Base-by-base conservation (phyloP, 805 yeast genomes). In the Sugiyamaella floridensis region DNA sequence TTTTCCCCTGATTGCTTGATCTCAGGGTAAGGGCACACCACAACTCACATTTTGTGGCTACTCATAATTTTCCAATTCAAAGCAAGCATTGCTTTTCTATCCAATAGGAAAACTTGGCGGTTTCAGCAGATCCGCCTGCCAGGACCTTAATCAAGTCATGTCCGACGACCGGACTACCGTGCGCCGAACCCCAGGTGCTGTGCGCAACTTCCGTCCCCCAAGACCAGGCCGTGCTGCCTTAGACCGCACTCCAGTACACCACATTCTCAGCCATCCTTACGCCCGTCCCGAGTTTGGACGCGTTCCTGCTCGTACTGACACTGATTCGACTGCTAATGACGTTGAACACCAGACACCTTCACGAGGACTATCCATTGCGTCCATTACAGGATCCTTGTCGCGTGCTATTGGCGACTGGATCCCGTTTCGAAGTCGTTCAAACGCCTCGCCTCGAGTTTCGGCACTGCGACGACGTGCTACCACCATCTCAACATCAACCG, bases 101-200 rank as follows among this genome's bases (percentile, higher is more conserved):
- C 34, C n/a, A 22, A 3, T 22, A 22, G 26, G 26, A 22, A 22
- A 32, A 32, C n/a, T 14, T 32, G 37, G 37, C n/a, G n/a, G 12
- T 32, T 29, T 32, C 37, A 10, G 37, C 37, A 11, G 37, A 32
- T 32, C n/a, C n/a, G 37, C 37, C 37, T 32, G 37, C 37, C 12
- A 32, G 37, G 37, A 12, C 46, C 11, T 43, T 4, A 10, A 32
- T 32, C n/a, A 3, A 11, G 16, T 22, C 47, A 22, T 32, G 29
- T 8, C 37, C 22, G 37, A 16, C 47, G 16, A 28, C 7, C 37
- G 47, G n/a, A 5, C 19, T n/a, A 45, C 20, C 15, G 12, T 15
- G 41, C 48, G 41, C 6, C 40, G 48, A 45, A 19, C 41, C 41
- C 22, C 41, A 6, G 48, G 48, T 15, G n/a, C 48, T 12, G 48